phyloP scores from a whole-genome alignment of 176 grass and related monocot species.

The Puccinellia tenuiflora region DNA sequence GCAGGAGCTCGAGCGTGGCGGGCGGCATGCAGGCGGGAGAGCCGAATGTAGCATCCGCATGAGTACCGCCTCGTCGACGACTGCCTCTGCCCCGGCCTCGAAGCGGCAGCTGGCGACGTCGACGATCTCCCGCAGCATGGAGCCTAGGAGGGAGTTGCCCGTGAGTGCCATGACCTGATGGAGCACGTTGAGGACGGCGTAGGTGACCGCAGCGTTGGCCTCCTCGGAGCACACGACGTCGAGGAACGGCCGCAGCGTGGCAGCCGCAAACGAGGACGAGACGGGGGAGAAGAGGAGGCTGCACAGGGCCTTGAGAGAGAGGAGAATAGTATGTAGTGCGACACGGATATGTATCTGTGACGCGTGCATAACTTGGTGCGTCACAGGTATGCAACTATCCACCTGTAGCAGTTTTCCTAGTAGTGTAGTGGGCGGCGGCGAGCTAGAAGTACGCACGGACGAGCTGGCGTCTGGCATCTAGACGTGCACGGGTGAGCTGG shows the following conservation, averaged over 20 bases:
- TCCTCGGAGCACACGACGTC: slow-evolving; percentile 74
- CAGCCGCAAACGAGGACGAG: slow-evolving; percentile 16
- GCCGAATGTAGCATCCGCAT: slow-evolving; percentile 69
- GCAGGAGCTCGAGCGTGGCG: slow-evolving; percentile 39
- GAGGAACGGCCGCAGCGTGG: slow-evolving; percentile 65
- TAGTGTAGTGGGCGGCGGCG: no score
- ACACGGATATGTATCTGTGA: no score
- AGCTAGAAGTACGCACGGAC: no score
- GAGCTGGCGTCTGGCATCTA: no score
- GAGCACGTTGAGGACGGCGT: slow-evolving; percentile 57
- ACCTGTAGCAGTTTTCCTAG: no score
- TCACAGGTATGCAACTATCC: no score
- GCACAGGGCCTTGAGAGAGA: slow-evolving; percentile 71
- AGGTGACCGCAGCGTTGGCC: slow-evolving; percentile 64
- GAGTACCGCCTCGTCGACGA: slow-evolving; percentile 71
- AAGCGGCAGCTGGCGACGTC: slow-evolving; percentile 82
- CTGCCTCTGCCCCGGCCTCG: slow-evolving; percentile 55
- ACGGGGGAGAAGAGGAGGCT: slow-evolving; percentile 53
- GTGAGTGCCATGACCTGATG: slow-evolving; percentile 59
- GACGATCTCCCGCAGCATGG: slow-evolving; percentile 62
- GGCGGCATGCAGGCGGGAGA: slow-evolving; percentile 64
- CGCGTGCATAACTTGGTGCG: no score
- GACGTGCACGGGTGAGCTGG: no score
- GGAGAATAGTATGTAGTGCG: no score
- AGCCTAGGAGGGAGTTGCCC: slow-evolving; percentile 24